Evolutionary conservation across 2,329 filamentous ascomycete genomes (phyloP).

Genomic region (Harringtonia lauricola): DNA sequence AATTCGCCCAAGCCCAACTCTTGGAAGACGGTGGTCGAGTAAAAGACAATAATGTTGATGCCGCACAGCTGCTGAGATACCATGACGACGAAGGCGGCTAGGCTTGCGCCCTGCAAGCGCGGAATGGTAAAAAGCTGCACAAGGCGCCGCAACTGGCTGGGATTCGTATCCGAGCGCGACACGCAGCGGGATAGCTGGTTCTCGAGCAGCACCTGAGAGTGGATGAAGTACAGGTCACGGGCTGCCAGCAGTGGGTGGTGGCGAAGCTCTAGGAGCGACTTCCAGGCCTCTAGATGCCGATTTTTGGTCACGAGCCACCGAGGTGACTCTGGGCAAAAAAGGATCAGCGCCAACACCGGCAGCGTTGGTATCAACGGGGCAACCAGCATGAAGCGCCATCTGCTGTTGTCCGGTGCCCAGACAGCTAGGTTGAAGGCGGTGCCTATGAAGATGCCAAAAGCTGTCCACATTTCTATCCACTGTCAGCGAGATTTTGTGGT

Average conservation of each 20-base stretch:
- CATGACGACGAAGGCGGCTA: slow-evolving; percentile 73
- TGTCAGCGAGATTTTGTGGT: neutral
- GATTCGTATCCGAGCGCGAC: slow-evolving; percentile 21
- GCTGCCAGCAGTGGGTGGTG: slow-evolving; percentile 45
- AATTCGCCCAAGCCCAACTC: slow-evolving; percentile 44
- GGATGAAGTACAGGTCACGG: slow-evolving; percentile 52
- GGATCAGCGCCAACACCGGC: slow-evolving; percentile 48
- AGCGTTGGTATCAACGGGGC: slow-evolving; percentile 52
- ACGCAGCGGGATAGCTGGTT: slow-evolving; percentile 26
- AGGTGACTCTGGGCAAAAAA: slow-evolving; percentile 54
- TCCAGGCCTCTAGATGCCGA: slow-evolving; percentile 48
- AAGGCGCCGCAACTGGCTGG: slow-evolving; percentile 51
- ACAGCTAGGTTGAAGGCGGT: slow-evolving; percentile 55
- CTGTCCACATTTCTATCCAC: slow-evolving; percentile 23
- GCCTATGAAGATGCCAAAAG: slow-evolving; percentile 48
- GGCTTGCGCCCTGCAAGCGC: slow-evolving; percentile 58
- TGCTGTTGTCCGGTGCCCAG: slow-evolving; percentile 43
- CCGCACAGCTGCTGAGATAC: slow-evolving; percentile 62
- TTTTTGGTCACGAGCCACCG: slow-evolving; percentile 59
- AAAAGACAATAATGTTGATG: slow-evolving; percentile 67
- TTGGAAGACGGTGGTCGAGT: slow-evolving; percentile 52
- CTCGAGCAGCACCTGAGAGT: slow-evolving; percentile 54
- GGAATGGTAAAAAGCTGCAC: slow-evolving; percentile 58
- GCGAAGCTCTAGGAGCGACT: slow-evolving; percentile 39
- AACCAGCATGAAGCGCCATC: slow-evolving; percentile 54